Conservation (phyloP, 139 green algal genomes). For the Auxenochlorella protothecoides region DNA sequence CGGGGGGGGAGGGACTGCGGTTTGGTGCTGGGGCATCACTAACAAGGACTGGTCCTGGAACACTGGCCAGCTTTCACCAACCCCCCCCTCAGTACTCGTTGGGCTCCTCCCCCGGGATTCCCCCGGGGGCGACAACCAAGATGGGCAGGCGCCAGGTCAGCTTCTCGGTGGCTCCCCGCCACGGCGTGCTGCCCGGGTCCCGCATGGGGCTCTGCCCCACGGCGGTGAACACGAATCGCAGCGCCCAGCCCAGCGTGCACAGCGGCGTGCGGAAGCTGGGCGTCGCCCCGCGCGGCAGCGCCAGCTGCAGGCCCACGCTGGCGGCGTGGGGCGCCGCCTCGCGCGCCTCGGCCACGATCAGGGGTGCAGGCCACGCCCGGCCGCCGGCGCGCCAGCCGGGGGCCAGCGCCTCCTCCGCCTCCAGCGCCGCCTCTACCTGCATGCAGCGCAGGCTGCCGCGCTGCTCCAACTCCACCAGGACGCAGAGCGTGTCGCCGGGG, state of each 20-base stretch:
- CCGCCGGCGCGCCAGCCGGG: conserved; percentile 18
- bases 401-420: conserved; percentile 47
- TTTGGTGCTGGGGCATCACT: no score
- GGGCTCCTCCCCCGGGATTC: no score
- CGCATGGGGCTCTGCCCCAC: no score
- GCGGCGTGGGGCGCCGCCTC: conserved; percentile 53
- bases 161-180: not conserved
- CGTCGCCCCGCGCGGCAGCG: conserved; percentile 48
- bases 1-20: no score
- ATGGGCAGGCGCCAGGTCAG: no score
- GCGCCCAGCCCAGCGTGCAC: conserved; percentile 48
- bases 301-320: conserved; percentile 60
- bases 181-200: not conserved
- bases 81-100: no score
- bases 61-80: no score
- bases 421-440: conserved; percentile 20
- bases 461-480: no score
- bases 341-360: conserved; percentile 31
- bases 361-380: not conserved
- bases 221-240: conserved; percentile 64
- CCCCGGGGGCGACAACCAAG: no score
- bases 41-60: no score
- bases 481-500: no score
- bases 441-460: conserved; percentile 8
- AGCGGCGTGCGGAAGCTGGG: conserved; percentile 64